Evolutionary conservation across 768 basidiomycete genomes (phyloP), one percentile per base, ranked within the genome.

Genomic region (Psilocybe sp.): DNA sequence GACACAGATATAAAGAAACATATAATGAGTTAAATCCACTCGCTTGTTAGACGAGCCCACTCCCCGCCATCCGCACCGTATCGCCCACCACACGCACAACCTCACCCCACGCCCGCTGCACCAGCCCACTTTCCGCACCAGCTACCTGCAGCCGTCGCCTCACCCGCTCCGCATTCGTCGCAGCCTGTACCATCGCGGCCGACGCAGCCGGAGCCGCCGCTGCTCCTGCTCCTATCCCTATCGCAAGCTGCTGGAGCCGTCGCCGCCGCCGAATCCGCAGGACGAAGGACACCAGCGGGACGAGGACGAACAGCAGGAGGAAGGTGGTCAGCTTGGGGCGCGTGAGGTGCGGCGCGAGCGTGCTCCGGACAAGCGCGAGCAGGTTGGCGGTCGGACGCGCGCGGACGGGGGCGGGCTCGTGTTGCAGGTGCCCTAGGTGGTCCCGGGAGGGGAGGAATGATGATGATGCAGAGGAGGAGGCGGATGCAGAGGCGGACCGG

Each of bases 41-140:
- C 38, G 19, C 34, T 19, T 15, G 13, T 47, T 47, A 59, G 13
- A 56, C 58, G 44, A 59, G 65, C 15, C 88, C 89, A 55, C 85
- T 79, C 15, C 86, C 88, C 1, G 82, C 88, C 88, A 91, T 90
- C 58, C 73, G 76, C 31, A 87, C 74, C 3, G 85, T 85, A 68
- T 91, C 88, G 41, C 68, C 64, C 13, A 91, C 70, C 5, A 75
- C 80, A 38, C 75, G 72, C 3, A 78, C 56, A 6, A 76, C 58
- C 58, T 80, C 81, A 15, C 65, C 64, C 81, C 85, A 85, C 31
- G 78, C 66, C 32, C 66, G 68, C 13, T 62, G 60, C 11, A 75
- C 45, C 39, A 70, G 55, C 33, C 67, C 72, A 11, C 51, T 64
- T 31, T 65, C 75, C 14, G 57, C 53, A 70, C 15, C 69, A 72